Conservation (phyloP, 1,284 basidiomycete species). For the Ganoderma leucocontextum region DNA sequence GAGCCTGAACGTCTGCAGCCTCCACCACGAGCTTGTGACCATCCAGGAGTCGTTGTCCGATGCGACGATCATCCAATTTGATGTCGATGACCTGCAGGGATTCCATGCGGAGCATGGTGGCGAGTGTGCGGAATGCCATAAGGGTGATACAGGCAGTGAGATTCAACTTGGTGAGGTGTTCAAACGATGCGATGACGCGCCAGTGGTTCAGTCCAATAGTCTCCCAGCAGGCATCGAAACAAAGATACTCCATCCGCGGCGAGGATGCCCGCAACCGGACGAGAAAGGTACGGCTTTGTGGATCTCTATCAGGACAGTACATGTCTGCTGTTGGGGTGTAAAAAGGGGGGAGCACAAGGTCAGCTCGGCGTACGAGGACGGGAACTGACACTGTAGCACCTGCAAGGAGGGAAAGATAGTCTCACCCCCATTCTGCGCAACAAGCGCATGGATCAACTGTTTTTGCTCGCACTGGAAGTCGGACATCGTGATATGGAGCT, state of each 20-base stretch:
- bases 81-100: too few relatives aligned
- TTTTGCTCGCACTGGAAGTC: background rate
- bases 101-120: too few relatives aligned
- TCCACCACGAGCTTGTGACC: background rate
- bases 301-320: too few relatives aligned
- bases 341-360: background rate
- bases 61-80: too few relatives aligned
- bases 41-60: background rate
- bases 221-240: background rate
- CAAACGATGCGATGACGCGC: too few relatives aligned
- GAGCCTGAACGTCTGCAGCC: background rate
- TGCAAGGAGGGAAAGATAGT: background rate
- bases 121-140: too few relatives aligned
- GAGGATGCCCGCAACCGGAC: background rate
- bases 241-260: background rate
- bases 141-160: too few relatives aligned
- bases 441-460: background rate
- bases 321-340: too few relatives aligned
- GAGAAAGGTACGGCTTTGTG: background rate
- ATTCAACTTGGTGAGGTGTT: too few relatives aligned
- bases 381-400: background rate
- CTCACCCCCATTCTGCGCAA: background rate
- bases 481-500: background rate
- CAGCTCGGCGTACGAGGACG: background rate
- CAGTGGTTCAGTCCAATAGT: too few relatives aligned